phyloP scores from a whole-genome alignment of 345 rosid genomes.

The Pugionium dolabratum region DNA sequence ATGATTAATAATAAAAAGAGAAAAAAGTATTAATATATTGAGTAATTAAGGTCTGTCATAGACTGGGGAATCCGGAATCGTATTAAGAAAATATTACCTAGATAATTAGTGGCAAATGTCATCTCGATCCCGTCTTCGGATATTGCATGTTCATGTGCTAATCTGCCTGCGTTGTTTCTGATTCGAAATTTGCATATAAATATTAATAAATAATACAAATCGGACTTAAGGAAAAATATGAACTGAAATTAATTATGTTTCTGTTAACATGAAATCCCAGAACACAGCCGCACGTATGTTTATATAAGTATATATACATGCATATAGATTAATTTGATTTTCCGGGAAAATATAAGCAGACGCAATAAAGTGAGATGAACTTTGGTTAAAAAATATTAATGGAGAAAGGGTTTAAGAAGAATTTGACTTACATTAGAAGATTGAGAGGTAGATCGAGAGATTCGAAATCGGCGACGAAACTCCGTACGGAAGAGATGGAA shows the following conservation, averaged over 20 bases:
- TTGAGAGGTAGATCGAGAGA: constrained; percentile 71
- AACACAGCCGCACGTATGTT: constrained; percentile 5
- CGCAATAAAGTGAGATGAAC: neutral
- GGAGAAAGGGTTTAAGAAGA: neutral
- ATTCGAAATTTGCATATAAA: neutral
- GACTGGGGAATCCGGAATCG: constrained; percentile 11
- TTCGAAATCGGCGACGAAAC: constrained; percentile 70
- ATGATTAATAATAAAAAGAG: neutral
- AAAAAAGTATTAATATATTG: neutral
- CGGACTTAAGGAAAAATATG: neutral
- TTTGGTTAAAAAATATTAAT: neutral
- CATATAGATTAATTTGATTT: neutral
- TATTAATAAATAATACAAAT: neutral
- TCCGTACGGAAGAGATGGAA: constrained; percentile 70
- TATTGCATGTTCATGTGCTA: constrained; percentile 83
- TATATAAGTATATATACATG: constrained; percentile 25
- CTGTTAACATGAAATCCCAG: constrained; percentile 21
- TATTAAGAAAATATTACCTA: constrained; percentile 51
- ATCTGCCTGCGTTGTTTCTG: constrained; percentile 96
- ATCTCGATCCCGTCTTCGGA: constrained; percentile 98
- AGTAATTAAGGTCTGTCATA: constrained; percentile 31
- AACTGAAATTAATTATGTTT: neutral
- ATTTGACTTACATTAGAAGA: constrained; percentile 71
- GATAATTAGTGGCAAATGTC: constrained; percentile 95
- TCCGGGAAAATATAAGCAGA: no score